Evolutionary conservation across 805 yeast genomes (phyloP), one percentile per base, ranked within the genome.

Genomic region (Soucietia sequanensis): DNA sequence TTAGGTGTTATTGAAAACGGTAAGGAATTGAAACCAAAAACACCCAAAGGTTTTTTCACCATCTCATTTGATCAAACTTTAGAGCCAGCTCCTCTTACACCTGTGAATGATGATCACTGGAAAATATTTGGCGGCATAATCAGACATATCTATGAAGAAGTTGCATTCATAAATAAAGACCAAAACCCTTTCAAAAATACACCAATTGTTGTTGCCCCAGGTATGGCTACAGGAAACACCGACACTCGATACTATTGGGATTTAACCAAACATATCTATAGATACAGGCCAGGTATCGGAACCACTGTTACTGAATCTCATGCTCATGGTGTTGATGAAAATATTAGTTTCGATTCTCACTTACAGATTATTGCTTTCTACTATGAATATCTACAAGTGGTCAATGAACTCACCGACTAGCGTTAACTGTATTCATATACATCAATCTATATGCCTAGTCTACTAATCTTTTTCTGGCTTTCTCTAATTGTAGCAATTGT

Each of bases 171-270:
- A 6, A 55, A 55, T 2, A 30, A 37, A 11, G 49, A 23, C 30
- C 28, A 27, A 13, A 7, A 15, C 15, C 21, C 21, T 21, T 20
- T 18, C 34, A n/a, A 25, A 7, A 14, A 14, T 7, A 18, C 10
- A 6, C 31, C 31, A 9, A 13, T 29, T n/a, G 31, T 28, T 8
- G 70, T 78, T 14, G 67, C 81, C 3, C 84, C 87, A 3, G 63
- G 73, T 12, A 49, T 81, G 25, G 72, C 76, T 65, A 64, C 81
- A 2, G 86, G 81, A 13, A 80, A 80, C 55, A 81, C 88, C 2
- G 87, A 81, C 48, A 81, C 86, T 5, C 56, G 61, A 31, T 67
- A 70, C 47, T 81, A 78, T 58, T 79, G 84, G 85, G 48, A 56
- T 25, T 55, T 81, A 46, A 71, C 81, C 3, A 52, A 64, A 19